Base-by-base conservation (phyloP, 2,329 filamentous ascomycete genomes). In the Clonostachys rosea region DNA sequence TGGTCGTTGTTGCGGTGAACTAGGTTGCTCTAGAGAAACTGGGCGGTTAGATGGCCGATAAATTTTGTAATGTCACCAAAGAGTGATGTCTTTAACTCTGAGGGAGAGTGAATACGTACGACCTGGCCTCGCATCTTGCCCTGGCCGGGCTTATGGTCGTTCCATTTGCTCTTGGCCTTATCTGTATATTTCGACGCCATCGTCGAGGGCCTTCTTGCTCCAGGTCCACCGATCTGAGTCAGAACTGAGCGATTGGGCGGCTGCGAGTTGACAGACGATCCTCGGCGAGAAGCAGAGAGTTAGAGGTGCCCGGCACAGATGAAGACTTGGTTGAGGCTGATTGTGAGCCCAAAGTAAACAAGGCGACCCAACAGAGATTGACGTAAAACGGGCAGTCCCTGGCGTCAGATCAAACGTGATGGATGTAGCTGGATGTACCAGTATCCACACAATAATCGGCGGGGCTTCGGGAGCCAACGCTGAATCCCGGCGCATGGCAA, bases 151-250 rank as follows among this genome's bases (percentile, higher is more conserved):
- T 44, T 39, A 42, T 48, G 75, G 3, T 75, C 70, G 49, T 75
- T 72, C 75, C 74, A 79, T 7, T 74, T 70, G n/a, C 68, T 67
- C 58, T 79, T 79, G 51, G 75, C 62, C 14, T 74, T 57, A 40
- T 69, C 68, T 51, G 73, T 75, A 60, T 73, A 69, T 44, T 70
- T 69, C 41, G 71, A 65, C 73, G 76, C 76, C 17, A 40, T 47
- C 24, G 24, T 30, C 24, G 9, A 30, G 24, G 24, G 24, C 24
- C 24, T 30, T 30, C 24, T 30, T 30, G 24, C 2, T 24, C 24
- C 7, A 30, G 24, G 24, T 30, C 24, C 24, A 30, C 24, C 24
- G 24, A 30, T 8, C 24, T 30, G 24, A 30, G 9, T 10, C 24
- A 9, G 24, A 30, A 30, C 24, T 3, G 24, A 30, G 24, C 24